A percentile compares a stretch with the other conserved stretches of the same genome.
Evolutionary conservation across 805 yeast genomes (phyloP).

Genomic region (Wickerhamiella vanderwaltii): DNA sequence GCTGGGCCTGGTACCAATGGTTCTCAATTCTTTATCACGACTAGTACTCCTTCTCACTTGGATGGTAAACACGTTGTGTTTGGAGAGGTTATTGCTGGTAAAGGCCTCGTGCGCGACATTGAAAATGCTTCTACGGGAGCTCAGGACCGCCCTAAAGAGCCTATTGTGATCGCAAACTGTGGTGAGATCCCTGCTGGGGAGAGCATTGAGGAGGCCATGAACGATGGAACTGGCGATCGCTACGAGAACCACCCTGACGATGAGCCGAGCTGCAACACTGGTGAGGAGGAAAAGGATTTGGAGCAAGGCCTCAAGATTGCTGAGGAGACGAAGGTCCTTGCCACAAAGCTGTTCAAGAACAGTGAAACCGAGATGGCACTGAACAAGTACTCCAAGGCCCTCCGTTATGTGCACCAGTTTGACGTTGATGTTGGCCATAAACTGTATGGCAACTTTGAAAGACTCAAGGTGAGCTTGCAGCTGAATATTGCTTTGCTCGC

Average conservation of each 20-base stretch:
- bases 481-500: conserved; percentile 68
- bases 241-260: conserved; percentile 68
- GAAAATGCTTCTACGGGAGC: conserved; percentile 58
- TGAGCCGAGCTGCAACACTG: conserved; percentile 48
- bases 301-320: conserved; percentile 48
- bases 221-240: conserved; percentile 74
- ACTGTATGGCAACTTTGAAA: conserved; percentile 34
- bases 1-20: conserved; percentile 98
- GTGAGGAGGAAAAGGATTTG: conserved; percentile 39
- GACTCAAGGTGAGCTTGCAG: conserved; percentile 49
- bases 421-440: conserved; percentile 46
- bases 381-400: conserved; percentile 62
- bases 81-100: conserved; percentile 80
- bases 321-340: conserved; percentile 56
- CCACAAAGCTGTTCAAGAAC: conserved; percentile 60
- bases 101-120: conserved; percentile 61
- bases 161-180: conserved; percentile 63
- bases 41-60: conserved; percentile 76
- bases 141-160: conserved; percentile 58
- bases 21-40: conserved; percentile 92
- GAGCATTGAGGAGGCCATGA: conserved; percentile 35
- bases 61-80: conserved; percentile 93
- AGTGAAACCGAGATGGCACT: conserved; percentile 47
- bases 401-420: conserved; percentile 54
- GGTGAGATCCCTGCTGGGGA: conserved; percentile 50